Base-by-base conservation (phyloP, 495 filamentous ascomycete species). In the Penicillium flavigenum region DNA sequence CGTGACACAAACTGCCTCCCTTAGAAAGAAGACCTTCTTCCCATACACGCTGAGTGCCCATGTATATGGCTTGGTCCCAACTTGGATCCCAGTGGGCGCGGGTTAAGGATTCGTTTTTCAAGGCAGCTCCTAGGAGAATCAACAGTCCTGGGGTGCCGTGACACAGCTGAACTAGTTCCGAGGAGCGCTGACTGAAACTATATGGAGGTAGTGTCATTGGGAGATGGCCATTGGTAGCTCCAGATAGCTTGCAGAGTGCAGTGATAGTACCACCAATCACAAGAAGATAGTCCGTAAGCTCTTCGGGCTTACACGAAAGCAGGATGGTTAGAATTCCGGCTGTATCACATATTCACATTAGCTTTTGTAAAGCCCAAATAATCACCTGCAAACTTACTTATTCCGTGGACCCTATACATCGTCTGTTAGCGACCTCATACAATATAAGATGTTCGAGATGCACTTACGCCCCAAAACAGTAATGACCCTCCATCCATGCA, bases 1-100 rank as follows among this genome's bases (percentile, higher is more conserved):
- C 78, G 53, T 81, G 78, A 52, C 78, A 81, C 7, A 81, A 45
- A 45, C 75, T 69, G 0, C 75, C 75, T 20, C 78, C 78, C 54
- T 81, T 80, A n/a, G 68, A 72, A 5, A 80, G 64, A 1, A 81
- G 61, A 1, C 77, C 76, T 65, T 81, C 70, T 51, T 76, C 67
- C 78, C 78, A 81, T 9, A 76, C 62, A n/a, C 70, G 68, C 26
- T 76, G 59, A n/a, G 68, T 71, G 10, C 66, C 70, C 19, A 71
- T 50, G 36, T 64, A 62, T 19, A 72, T 68, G 7, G 74, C 65
- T 50, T 70, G 59, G 20, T 79, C 69, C 76, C 76, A 81, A 22
- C 69, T 66, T 5, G 76, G 74, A 20, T 68, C 62, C 74, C 76
- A 77, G 46, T 66, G 63, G 10, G 61, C 52, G 29, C 50, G 38